Evolutionary conservation across 2,329 filamentous ascomycete genomes (phyloP).

Genomic region (Rhexocercosporidium sp.): DNA sequence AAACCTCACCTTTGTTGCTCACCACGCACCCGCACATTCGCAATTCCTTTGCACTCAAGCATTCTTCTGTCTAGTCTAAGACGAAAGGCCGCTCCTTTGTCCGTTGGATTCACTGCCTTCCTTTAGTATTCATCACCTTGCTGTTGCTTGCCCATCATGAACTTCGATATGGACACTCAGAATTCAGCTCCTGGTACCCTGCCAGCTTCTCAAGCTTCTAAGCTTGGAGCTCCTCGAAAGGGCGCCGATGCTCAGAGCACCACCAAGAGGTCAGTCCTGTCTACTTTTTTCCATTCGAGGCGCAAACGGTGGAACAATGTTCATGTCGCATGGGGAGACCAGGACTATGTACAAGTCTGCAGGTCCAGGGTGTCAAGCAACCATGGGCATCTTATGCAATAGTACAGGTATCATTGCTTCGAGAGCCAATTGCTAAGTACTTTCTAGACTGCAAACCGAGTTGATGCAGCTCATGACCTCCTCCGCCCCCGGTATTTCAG

Average conservation of each 20-base stretch:
- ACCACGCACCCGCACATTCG: constrained; percentile 16
- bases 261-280: constrained; percentile 70
- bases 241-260: constrained; percentile 74
- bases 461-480: constrained; percentile 99
- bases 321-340: neutral
- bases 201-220: constrained; percentile 59
- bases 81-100: constrained; percentile 30
- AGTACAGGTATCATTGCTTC: neutral
- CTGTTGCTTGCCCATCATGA: constrained; percentile 41
- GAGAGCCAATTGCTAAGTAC: constrained; percentile 21
- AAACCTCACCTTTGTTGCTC: constrained; percentile 28
- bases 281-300: neutral
- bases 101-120: constrained; percentile 22
- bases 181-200: constrained; percentile 67
- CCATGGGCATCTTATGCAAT: neutral
- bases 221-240: constrained; percentile 62
- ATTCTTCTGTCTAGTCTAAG: constrained; percentile 21
- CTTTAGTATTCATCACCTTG: constrained; percentile 7
- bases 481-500: constrained; percentile 89
- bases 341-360: neutral
- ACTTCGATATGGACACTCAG: constrained; percentile 63
- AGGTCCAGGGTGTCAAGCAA: neutral
- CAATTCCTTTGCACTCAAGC: constrained; percentile 27
- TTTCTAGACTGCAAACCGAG: constrained; percentile 84
- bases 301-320: neutral